Conservation (phyloP, 2,329 filamentous ascomycete species). For the Alternaria panax region DNA sequence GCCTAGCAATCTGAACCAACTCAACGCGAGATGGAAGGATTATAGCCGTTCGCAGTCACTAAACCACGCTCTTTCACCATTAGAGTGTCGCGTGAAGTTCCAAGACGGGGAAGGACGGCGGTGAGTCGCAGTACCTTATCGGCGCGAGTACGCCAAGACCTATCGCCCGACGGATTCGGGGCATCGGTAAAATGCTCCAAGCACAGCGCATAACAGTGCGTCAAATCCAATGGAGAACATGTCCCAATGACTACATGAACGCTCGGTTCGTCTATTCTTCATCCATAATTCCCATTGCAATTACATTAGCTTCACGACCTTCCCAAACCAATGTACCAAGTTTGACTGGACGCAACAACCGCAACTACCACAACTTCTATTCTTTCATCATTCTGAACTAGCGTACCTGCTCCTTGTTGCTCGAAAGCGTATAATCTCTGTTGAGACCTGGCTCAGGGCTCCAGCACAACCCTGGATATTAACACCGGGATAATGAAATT, state of each 20-base stretch:
- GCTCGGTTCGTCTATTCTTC: background rate
- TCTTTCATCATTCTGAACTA: background rate
- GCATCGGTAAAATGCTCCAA: constrained; percentile 15
- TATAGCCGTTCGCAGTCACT: background rate
- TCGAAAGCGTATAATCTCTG: background rate
- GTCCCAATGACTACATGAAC: background rate
- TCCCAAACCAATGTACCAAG: background rate
- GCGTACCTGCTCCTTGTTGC: background rate
- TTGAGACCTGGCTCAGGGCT: background rate
- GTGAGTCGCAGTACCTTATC: constrained; percentile 7
- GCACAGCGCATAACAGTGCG: constrained; percentile 18
- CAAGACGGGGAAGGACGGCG: constrained; percentile 1
- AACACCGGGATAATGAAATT: constrained; percentile 14
- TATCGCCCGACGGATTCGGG: constrained; percentile 27
- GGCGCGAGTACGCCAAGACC: constrained; percentile 18
- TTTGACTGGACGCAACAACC: background rate
- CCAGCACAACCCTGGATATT: background rate
- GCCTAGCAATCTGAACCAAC: background rate
- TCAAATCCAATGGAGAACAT: constrained; percentile 10
- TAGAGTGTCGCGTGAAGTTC: too few relatives aligned
- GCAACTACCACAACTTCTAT: background rate
- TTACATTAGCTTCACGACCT: background rate
- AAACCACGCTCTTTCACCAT: background rate
- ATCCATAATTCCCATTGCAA: background rate
- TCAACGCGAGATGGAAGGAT: background rate